Evolutionary conservation across 176 grass and related monocot species (phyloP).

Genomic region (Cenchrus fungigraminus): DNA sequence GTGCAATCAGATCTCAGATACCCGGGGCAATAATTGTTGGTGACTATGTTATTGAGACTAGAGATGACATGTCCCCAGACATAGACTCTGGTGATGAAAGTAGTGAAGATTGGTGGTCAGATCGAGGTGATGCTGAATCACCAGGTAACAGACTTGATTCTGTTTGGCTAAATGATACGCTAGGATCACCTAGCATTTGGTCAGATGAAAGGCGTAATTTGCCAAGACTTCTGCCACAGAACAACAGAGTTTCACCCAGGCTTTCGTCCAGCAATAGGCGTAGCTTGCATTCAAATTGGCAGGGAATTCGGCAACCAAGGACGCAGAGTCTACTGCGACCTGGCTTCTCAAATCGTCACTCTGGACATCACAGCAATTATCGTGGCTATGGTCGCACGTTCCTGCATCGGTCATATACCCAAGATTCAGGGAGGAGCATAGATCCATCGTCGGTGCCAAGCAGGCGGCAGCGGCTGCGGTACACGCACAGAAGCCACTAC

Average conservation of each 20-base stretch:
- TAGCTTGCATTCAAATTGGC: slow-evolving; percentile 58
- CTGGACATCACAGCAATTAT: slow-evolving; percentile 19
- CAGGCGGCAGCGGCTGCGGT: slow-evolving; percentile 51
- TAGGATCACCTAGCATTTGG: slow-evolving; percentile 55
- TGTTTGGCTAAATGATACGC: slow-evolving; percentile 39
- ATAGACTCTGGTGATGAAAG: slow-evolving; percentile 53
- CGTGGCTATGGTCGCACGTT: slow-evolving; percentile 10
- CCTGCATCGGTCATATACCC: slow-evolving; percentile 25
- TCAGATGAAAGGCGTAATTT: slow-evolving; percentile 39
- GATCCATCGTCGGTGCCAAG: slow-evolving; percentile 31
- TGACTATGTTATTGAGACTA: slow-evolving; percentile 84
- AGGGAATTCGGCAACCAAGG: slow-evolving; percentile 29
- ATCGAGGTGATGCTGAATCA: slow-evolving; percentile 40
- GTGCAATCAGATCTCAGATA: slow-evolving; percentile 88
- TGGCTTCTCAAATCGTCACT: slow-evolving; percentile 29
- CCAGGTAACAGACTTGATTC: slow-evolving; percentile 35
- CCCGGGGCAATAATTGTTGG: slow-evolving; percentile 89
- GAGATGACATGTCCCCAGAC: slow-evolving; percentile 50
- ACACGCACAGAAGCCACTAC: slow-evolving; percentile 45
- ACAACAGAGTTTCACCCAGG: slow-evolving; percentile 24
- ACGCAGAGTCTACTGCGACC: slow-evolving; percentile 29
- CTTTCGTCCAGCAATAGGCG: slow-evolving; percentile 36
- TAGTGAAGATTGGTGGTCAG: slow-evolving; percentile 59
- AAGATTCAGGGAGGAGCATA: slow-evolving; percentile 28
- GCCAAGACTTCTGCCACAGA: slow-evolving; percentile 35